Conservation (phyloP, 192 early-diverging fungal species). For the Kickxella alabastrina region DNA sequence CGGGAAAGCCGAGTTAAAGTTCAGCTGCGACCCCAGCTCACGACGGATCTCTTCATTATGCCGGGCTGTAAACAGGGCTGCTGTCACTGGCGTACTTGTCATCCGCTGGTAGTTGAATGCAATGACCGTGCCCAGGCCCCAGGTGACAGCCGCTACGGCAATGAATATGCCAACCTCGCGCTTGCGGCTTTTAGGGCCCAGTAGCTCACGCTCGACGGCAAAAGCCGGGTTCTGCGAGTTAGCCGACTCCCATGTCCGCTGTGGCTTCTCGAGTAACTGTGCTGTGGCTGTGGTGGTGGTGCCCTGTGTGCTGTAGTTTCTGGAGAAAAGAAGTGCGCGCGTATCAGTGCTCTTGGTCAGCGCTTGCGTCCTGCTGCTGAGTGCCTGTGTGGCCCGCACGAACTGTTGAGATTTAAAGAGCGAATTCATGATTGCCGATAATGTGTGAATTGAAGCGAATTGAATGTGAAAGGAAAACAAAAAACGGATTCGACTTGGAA, state of each 20-base stretch:
- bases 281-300: slow-evolving; percentile 1
- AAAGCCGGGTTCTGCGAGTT: slow-evolving; percentile 49
- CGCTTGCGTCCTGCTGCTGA: too few relatives aligned
- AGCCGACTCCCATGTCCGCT: slow-evolving; percentile 35
- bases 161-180: slow-evolving; percentile 43
- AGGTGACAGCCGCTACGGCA: slow-evolving; percentile 36
- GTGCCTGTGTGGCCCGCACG: too few relatives aligned
- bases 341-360: not conserved
- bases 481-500: too few relatives aligned
- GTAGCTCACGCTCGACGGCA: slow-evolving; percentile 48
- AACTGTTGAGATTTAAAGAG: too few relatives aligned
- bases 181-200: slow-evolving; percentile 39
- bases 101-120: slow-evolving; percentile 55
- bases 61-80: slow-evolving; percentile 45
- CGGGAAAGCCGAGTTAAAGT: slow-evolving; percentile 46
- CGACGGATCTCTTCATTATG: slow-evolving; percentile 38
- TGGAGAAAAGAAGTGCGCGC: not conserved
- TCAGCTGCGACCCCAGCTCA: slow-evolving; percentile 40
- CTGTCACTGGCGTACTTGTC: slow-evolving; percentile 52
- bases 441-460: too few relatives aligned
- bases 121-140: slow-evolving; percentile 43
- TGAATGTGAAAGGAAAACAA: too few relatives aligned
- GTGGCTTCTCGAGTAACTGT: too few relatives aligned
- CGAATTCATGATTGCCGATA: too few relatives aligned
- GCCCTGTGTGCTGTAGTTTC: slow-evolving; percentile 12